These are phyloP conservation scores for Globisporangium cederbergense DNA, from an alignment of 352 stramenopile genomes.

Conservation along the genomic window DNA sequence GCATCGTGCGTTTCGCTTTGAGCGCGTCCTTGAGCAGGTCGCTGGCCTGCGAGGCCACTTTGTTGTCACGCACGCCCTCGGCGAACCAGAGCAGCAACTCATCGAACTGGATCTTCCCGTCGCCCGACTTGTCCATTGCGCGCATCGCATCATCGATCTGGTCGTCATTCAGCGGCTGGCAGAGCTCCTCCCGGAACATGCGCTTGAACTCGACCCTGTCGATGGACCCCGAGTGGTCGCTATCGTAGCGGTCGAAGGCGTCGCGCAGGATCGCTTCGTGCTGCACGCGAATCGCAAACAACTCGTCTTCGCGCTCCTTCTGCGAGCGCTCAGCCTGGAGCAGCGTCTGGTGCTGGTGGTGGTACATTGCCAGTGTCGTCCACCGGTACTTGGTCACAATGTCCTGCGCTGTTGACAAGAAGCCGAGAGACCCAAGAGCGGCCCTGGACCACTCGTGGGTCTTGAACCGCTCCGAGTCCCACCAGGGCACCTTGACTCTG, in stretches of 20 bases:
- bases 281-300: conserved; percentile 32
- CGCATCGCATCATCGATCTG: conserved; percentile 33
- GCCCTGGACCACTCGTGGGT: conserved; percentile 22
- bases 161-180: conserved; percentile 30
- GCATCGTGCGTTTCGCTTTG: conserved; percentile 36
- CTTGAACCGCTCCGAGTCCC: conserved; percentile 22
- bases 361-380: conserved; percentile 13
- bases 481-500: conserved; percentile 19
- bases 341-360: background rate
- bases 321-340: conserved; percentile 12
- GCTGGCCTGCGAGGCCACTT: conserved; percentile 14
- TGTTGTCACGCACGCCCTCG: conserved; percentile 27
- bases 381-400: conserved; percentile 29
- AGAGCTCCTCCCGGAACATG: conserved; percentile 49
- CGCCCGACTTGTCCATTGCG: conserved; percentile 39
- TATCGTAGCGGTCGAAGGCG: conserved; percentile 41
- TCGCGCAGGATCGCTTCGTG: conserved; percentile 42
- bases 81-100: conserved; percentile 43
- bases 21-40: conserved; percentile 36
- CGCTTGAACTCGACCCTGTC: conserved; percentile 31
- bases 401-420: background rate
- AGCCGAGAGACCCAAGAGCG: too few relatives aligned
- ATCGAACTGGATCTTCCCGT: conserved; percentile 41
- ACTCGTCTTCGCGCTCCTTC: conserved; percentile 22
- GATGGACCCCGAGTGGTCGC: conserved; percentile 36